Conservation (phyloP, 1,284 basidiomycete species). For the Irpex lacteus region DNA sequence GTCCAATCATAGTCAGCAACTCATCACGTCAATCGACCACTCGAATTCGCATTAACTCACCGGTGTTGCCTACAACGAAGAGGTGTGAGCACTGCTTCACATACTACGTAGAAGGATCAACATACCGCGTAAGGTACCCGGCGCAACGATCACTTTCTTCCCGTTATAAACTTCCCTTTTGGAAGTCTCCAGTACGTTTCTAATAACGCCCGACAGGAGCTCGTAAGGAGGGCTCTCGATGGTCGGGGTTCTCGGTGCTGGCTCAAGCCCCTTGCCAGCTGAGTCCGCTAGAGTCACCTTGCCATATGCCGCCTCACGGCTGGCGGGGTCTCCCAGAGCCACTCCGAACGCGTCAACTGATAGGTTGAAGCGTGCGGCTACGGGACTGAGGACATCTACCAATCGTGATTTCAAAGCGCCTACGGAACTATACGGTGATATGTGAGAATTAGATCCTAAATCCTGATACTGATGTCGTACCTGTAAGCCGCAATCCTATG, state of each 20-base stretch:
- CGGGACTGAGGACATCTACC: conserved; percentile 34
- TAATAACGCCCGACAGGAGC: conserved; percentile 49
- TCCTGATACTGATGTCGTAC: conserved; percentile 22
- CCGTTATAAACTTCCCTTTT: conserved; percentile 27
- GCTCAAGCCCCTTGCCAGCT: conserved; percentile 43
- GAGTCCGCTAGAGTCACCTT: conserved; percentile 37
- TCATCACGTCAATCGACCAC: neutral
- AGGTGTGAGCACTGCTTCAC: conserved; percentile 15
- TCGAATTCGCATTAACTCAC: conserved; percentile 20
- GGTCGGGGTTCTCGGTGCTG: conserved; percentile 52
- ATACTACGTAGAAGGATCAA: neutral
- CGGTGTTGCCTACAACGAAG: conserved; percentile 30
- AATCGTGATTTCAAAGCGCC: conserved; percentile 40
- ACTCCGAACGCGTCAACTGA: conserved; percentile 50
- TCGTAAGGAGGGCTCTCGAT: conserved; percentile 43
- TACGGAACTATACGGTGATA: conserved; percentile 36
- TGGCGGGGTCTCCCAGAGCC: conserved; percentile 16
- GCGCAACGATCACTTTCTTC: conserved; percentile 26
- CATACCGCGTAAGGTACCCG: conserved; percentile 10
- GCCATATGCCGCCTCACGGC: conserved; percentile 17
- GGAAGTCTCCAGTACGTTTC: conserved; percentile 34
- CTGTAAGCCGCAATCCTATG: conserved; percentile 45
- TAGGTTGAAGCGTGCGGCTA: conserved; percentile 48
- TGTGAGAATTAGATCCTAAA: conserved; percentile 16
- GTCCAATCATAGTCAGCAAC: neutral